phyloP scores from a whole-genome alignment of 805 yeast genomes.

The Ogataea philodendri region DNA sequence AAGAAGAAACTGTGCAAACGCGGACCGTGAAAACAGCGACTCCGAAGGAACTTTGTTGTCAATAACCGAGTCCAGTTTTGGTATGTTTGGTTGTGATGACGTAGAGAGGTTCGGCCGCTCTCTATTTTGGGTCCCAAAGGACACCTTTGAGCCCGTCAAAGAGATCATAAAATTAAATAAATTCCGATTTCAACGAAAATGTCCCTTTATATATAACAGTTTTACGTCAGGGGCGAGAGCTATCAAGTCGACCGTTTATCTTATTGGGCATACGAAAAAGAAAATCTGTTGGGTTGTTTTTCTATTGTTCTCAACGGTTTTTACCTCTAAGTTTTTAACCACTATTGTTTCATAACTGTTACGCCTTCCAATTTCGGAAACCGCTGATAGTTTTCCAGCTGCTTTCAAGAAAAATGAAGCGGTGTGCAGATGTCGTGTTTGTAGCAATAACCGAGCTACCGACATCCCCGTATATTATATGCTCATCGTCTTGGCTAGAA shows the following conservation, averaged over 20 bases:
- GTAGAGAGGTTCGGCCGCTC: neutral
- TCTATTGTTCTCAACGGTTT: slow-evolving; percentile 11
- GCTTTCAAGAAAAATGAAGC: neutral
- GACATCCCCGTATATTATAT: too few species aligned
- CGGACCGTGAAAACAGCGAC: slow-evolving; percentile 24
- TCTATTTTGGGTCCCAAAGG: neutral
- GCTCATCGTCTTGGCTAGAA: too few species aligned
- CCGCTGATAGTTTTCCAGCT: slow-evolving; percentile 1
- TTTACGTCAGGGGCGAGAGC: slow-evolving; percentile 13
- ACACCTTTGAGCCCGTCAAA: slow-evolving; percentile 4
- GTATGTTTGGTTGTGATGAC: slow-evolving; percentile 17
- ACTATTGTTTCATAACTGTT: slow-evolving; percentile 3
- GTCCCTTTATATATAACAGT: slow-evolving; percentile 9
- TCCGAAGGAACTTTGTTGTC: slow-evolving; percentile 25
- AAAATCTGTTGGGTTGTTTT: neutral
- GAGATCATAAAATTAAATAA: slow-evolving; percentile 3
- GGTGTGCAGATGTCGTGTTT: neutral
- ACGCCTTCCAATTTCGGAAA: slow-evolving; percentile 1
- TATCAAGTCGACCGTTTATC: slow-evolving; percentile 7
- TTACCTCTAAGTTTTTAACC: neutral
- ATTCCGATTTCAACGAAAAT: neutral
- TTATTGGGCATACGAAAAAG: neutral
- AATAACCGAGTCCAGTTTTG: slow-evolving; percentile 30
- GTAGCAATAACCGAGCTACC: neutral
- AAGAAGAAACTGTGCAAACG: slow-evolving; percentile 30